These are phyloP conservation scores for Heteromeles arbutifolia DNA, from an alignment of 306 rosid species.

Conservation along the genomic window DNA sequence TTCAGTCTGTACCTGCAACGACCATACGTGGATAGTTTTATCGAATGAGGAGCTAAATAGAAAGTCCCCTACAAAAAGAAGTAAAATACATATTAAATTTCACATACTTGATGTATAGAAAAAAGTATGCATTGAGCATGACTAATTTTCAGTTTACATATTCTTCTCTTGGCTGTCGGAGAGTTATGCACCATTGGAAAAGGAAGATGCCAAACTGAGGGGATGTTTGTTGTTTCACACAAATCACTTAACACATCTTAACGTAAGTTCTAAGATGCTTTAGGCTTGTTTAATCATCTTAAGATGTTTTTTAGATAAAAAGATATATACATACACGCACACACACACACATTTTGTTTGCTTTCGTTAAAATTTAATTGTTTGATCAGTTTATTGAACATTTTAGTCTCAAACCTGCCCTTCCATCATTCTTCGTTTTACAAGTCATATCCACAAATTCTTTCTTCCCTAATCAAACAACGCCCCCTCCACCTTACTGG, in stretches of 20 bases:
- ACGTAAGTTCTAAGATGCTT: neutral
- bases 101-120: constrained; percentile 7
- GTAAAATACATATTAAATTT: constrained; percentile 18
- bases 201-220: neutral
- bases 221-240: neutral
- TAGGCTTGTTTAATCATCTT: neutral
- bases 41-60: constrained; percentile 90
- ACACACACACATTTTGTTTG: too few relatives aligned
- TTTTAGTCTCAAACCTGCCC: neutral
- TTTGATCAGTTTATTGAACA: neutral
- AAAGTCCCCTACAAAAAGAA: constrained; percentile 58
- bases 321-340: too few relatives aligned
- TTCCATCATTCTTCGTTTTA: neutral
- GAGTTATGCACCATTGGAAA: neutral
- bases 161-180: neutral
- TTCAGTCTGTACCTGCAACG: constrained; percentile 63
- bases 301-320: neutral
- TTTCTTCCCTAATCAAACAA: too few relatives aligned
- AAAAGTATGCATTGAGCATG: neutral
- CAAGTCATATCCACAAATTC: neutral
- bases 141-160: neutral
- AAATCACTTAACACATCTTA: neutral
- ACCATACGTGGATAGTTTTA: constrained; percentile 81
- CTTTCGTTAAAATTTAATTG: neutral
- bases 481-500: too few relatives aligned